Conservation (phyloP, 768 basidiomycete genomes). For the Russula brevipes region DNA sequence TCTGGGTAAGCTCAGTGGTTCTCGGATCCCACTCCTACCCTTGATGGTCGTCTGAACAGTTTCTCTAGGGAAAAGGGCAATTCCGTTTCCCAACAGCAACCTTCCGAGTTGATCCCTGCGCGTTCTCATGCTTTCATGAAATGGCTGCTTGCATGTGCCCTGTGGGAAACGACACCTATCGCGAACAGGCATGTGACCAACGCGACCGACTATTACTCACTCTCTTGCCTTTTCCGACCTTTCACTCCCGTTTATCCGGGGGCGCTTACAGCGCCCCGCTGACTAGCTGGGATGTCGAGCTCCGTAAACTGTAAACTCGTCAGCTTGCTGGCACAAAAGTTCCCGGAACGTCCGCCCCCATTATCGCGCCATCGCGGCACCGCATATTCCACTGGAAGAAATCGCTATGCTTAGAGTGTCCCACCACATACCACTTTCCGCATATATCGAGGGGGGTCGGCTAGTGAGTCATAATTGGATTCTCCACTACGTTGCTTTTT, state of each 20-base stretch:
- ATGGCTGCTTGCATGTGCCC: background rate
- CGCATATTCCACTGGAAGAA: slow-evolving; percentile 10
- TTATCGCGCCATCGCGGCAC: slow-evolving; percentile 10
- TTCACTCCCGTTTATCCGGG: background rate
- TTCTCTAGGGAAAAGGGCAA: background rate
- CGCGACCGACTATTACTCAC: background rate
- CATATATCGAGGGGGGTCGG: background rate
- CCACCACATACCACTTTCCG: background rate
- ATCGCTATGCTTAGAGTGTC: background rate
- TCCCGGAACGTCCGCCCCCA: slow-evolving; percentile 7
- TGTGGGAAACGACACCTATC: background rate
- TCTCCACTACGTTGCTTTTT: background rate
- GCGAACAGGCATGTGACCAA: slow-evolving; percentile 5
- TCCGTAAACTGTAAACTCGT: slow-evolving; percentile 3
- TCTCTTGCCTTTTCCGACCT: slow-evolving; percentile 1
- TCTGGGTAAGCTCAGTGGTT: background rate
- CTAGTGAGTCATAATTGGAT: slow-evolving; percentile 11
- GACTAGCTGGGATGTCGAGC: slow-evolving; percentile 1
- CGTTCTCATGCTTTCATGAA: slow-evolving; percentile 2
- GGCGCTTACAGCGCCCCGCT: background rate
- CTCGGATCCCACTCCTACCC: background rate
- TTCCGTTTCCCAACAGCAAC: background rate
- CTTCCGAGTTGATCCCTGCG: slow-evolving; percentile 12
- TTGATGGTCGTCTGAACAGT: background rate
- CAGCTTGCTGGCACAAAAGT: background rate